A percentile compares a stretch with the other conserved stretches of the same genome.
phyloP scores from a whole-genome alignment of 192 early-diverging fungal species.

The Thoreauomyces humboldtii region DNA sequence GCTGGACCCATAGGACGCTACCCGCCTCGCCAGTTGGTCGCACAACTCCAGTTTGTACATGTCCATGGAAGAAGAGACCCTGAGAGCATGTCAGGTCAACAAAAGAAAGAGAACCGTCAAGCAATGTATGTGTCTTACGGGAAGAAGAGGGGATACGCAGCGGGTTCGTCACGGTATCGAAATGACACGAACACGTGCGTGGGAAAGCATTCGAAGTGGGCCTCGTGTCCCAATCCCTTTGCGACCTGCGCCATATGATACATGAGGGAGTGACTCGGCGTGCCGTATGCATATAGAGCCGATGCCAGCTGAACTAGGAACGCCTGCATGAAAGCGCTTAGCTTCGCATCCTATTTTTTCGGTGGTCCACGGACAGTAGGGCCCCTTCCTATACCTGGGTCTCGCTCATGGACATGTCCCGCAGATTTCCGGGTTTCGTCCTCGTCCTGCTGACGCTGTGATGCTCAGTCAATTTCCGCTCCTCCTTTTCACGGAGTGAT shows the following conservation, averaged over 20 bases:
- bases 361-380: no score
- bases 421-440: neutral
- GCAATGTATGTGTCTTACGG: no score
- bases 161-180: slow-evolving; percentile 9
- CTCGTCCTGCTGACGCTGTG: neutral
- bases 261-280: slow-evolving; percentile 29
- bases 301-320: slow-evolving; percentile 29
- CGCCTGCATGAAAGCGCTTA: slow-evolving; percentile 12
- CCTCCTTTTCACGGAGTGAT: neutral
- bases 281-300: slow-evolving; percentile 34
- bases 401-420: no score
- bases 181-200: slow-evolving; percentile 18
- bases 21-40: slow-evolving; percentile 34
- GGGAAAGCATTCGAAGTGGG: slow-evolving; percentile 16
- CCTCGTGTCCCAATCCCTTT: slow-evolving; percentile 11
- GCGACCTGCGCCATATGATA: slow-evolving; percentile 27
- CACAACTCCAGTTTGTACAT: slow-evolving; percentile 31
- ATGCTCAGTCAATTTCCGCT: neutral
- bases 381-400: no score
- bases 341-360: no score
- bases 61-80: slow-evolving; percentile 28
- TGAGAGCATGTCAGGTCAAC: neutral
- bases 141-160: slow-evolving; percentile 1
- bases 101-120: no score
- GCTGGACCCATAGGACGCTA: slow-evolving; percentile 28